Evolutionary conservation across 1,284 basidiomycete genomes (phyloP), one percentile per base, ranked within the genome.

Genomic region (Moesziomyces aphidis): DNA sequence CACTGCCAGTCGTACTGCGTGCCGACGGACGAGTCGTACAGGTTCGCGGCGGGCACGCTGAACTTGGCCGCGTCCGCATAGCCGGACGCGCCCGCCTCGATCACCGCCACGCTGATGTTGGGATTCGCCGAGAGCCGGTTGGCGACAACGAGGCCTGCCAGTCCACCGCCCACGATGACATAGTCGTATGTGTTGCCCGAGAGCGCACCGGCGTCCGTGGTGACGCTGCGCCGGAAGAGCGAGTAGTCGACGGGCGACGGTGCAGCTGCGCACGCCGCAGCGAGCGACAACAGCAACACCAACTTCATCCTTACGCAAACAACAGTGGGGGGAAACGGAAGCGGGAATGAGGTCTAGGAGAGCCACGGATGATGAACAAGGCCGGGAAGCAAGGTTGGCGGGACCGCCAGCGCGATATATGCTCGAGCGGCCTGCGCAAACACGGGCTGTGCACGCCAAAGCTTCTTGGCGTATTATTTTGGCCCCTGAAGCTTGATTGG

Each of bases 121-220:
- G 69, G 54, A 54, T 83, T 76, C 34, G 79, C 70, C 1, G 77
- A 74, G 19, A 83, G 70, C 0, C 81, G 71, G 6, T 66, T 65
- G 11, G 81, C 81, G 7, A 83, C 72, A 4, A 70, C 68, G 8
- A 83, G 63, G 24, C 81, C 81, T 4, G 80, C 79, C 26, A 94
- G 93, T 2, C 96, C 96, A 31, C 80, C 81, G 13, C 81, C 81
- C 36, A 82, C 69, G 24, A 83, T 63, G 50, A 83, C 52, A 45
- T 82, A 83, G 74, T 83, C 90, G 55, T 74, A 81, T 3, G 67
- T 65, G 46, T 63, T 36, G 17, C 57, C 65, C 10, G 61, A 45
- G 44, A 80, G 59, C 5, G 50, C 45, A 44, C 64, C 49, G 11
- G 74, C 58, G 24, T 70, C 56, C 39, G 48, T 28, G 45, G 67